phyloP scores from a whole-genome alignment of 73 alveolate species.

The Breviolum minutum region DNA sequence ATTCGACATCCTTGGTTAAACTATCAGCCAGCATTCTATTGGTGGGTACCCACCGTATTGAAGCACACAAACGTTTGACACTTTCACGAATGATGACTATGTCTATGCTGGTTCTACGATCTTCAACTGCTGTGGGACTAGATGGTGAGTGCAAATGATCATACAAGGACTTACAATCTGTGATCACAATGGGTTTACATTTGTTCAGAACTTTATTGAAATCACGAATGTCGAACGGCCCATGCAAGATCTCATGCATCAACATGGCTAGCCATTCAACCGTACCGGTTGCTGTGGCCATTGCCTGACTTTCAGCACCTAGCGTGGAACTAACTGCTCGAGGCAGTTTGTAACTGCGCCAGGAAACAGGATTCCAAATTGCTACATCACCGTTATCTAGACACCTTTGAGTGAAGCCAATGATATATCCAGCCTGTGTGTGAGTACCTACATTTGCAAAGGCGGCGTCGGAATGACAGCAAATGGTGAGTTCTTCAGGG shows the following conservation, averaged over 20 bases:
- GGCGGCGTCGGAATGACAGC: not conserved
- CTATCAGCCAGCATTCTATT: not conserved
- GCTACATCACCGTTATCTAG: not conserved
- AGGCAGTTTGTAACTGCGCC: not conserved
- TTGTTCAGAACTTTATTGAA: not conserved
- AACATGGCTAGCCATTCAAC: not conserved
- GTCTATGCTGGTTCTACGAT: not conserved
- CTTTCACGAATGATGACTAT: not conserved
- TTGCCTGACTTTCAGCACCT: not conserved
- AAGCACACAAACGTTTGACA: not conserved
- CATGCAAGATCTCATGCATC: not conserved
- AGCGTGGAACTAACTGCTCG: not conserved
- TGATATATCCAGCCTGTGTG: not conserved
- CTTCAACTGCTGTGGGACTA: not conserved
- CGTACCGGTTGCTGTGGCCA: not conserved
- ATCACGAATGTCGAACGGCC: not conserved
- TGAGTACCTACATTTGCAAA: not conserved
- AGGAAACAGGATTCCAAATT: not conserved
- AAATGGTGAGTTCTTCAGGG: not conserved
- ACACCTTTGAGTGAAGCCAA: not conserved
- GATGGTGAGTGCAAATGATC: conserved; percentile 6
- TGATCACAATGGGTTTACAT: not conserved
- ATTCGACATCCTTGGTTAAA: not conserved
- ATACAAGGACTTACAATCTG: not conserved
- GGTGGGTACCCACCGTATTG: not conserved